phyloP scores from a whole-genome alignment of 163 green algal genomes.

The Volvox carteri region DNA sequence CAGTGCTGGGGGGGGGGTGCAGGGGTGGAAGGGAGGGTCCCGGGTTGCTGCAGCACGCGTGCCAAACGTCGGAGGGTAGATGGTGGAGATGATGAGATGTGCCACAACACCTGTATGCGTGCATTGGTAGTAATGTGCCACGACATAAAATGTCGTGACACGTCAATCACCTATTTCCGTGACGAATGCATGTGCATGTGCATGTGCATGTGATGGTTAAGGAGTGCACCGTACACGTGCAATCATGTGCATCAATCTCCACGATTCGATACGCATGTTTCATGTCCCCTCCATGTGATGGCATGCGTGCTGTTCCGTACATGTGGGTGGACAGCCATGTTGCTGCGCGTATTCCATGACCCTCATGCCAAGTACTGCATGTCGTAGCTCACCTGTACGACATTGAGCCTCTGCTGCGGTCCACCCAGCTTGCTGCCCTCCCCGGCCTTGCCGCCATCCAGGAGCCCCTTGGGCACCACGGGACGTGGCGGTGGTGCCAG shows the following conservation, averaged over 20 bases:
- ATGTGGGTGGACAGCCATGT: neutral
- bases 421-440: neutral
- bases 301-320: no score
- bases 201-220: neutral
- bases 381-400: slow-evolving; percentile 45
- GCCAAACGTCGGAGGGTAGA: neutral
- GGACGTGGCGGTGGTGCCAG: slow-evolving; percentile 44
- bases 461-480: slow-evolving; percentile 42
- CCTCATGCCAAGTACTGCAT: neutral
- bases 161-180: no score
- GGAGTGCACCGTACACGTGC: neutral
- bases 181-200: no score
- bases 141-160: no score
- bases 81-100: no score
- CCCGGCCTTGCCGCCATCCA: neutral
- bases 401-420: slow-evolving; percentile 28
- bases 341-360: neutral
- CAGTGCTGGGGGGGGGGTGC: neutral
- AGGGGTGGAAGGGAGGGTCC: neutral
- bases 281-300: no score
- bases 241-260: neutral
- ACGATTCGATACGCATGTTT: no score
- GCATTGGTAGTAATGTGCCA: no score
- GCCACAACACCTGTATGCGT: no score
- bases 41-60: neutral